phyloP scores from a whole-genome alignment of 768 basidiomycete genomes.

The Termitomyces sp. region DNA sequence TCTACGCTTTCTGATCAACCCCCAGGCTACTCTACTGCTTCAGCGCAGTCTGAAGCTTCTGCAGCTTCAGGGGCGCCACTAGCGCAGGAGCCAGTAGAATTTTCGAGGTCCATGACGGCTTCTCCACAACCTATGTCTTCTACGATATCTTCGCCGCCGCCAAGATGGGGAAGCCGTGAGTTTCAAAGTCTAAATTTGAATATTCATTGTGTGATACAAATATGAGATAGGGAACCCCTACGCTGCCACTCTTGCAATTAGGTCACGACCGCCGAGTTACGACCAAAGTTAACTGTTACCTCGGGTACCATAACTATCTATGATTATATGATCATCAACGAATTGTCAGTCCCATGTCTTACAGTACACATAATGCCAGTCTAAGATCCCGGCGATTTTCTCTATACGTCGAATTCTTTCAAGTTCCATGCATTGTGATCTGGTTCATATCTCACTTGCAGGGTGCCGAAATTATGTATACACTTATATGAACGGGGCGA shows the following conservation, averaged over 20 bases:
- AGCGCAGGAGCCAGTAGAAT: background rate
- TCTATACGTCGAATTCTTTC: too few species aligned
- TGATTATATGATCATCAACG: too few species aligned
- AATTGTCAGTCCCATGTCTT: too few species aligned
- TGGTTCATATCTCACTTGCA: too few species aligned
- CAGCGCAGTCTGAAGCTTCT: background rate
- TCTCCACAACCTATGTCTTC: background rate
- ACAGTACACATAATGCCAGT: too few species aligned
- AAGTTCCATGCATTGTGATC: too few species aligned
- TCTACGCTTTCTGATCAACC: conserved; percentile 15
- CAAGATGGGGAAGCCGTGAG: conserved; percentile 29
- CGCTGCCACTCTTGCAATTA: conserved; percentile 13
- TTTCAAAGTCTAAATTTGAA: conserved; percentile 1
- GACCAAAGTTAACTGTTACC: background rate
- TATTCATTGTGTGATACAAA: background rate
- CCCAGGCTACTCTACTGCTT: conserved; percentile 24
- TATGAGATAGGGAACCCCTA: conserved; percentile 15
- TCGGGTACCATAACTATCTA: too few species aligned
- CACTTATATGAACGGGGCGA: too few species aligned
- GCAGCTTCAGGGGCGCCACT: background rate
- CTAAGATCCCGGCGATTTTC: too few species aligned
- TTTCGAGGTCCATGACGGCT: background rate
- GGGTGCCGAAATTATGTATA: too few species aligned
- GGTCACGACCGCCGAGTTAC: conserved; percentile 3
- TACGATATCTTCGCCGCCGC: background rate